Conservation (phyloP, 2,329 filamentous ascomycete genomes). For the Emmonsiellopsis sp. region DNA sequence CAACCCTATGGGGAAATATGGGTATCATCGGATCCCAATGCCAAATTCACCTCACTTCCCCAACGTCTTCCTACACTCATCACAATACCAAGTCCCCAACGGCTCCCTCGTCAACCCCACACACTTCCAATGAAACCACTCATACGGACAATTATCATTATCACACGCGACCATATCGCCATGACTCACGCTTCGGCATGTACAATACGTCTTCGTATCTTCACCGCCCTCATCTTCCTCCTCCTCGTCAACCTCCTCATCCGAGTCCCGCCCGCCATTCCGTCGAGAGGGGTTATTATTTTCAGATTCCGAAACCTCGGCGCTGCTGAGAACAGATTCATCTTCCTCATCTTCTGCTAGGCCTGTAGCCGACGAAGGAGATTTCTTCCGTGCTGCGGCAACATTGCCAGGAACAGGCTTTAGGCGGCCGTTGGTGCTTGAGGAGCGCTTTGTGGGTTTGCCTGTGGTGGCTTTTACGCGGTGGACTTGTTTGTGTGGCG, state of each 20-base stretch:
- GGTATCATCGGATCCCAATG: background rate
- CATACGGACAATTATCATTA: conserved; percentile 53
- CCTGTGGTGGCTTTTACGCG: conserved; percentile 25
- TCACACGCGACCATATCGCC: conserved; percentile 61
- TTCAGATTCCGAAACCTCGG: conserved; percentile 39
- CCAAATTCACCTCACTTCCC: conserved; percentile 18
- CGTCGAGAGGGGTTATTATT: conserved; percentile 21
- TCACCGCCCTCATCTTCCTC: conserved; percentile 44
- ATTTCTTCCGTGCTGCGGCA: conserved; percentile 28
- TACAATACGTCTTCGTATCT: conserved; percentile 55
- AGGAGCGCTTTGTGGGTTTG: conserved; percentile 34
- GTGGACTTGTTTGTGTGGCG: conserved; percentile 44
- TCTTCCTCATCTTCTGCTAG: conserved; percentile 38
- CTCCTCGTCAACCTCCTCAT: conserved; percentile 37
- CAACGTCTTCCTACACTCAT: conserved; percentile 38
- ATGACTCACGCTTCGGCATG: conserved; percentile 55
- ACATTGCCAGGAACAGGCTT: conserved; percentile 17
- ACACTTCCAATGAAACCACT: conserved; percentile 60
- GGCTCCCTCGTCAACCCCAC: conserved; percentile 53
- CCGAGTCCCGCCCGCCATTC: conserved; percentile 16
- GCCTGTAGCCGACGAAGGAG: conserved; percentile 29
- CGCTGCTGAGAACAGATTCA: conserved; percentile 44
- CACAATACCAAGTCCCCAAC: conserved; percentile 48
- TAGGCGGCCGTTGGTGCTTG: conserved; percentile 29
- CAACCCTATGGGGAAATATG: background rate